These are phyloP conservation scores for Cytospora chrysosperma DNA, from an alignment of 2,329 filamentous ascomycete genomes.

Conservation along the genomic window DNA sequence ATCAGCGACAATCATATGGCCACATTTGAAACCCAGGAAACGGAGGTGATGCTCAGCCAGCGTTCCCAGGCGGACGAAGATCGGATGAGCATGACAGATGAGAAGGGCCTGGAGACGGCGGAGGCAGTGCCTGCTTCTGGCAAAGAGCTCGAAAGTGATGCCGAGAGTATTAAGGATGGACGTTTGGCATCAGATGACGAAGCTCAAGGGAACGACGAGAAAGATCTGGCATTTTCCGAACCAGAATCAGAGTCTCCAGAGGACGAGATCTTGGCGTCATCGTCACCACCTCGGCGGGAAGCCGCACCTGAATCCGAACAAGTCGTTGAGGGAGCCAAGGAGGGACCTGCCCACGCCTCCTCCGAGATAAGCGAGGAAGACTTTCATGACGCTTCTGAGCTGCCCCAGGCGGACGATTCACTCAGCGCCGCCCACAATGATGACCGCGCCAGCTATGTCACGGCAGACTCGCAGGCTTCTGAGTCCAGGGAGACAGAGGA, in stretches of 20 bases:
- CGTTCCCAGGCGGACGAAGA: not conserved
- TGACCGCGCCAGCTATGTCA: constrained; percentile 17
- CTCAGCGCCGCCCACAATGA: not conserved
- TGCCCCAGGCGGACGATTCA: not conserved
- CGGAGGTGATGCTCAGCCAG: not conserved
- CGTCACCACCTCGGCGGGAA: not conserved
- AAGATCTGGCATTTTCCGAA: constrained; percentile 1
- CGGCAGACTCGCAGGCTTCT: constrained; percentile 16
- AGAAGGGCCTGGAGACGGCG: not conserved
- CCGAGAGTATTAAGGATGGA: constrained; percentile 5
- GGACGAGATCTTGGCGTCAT: not conserved
- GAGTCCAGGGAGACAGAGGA: constrained; percentile 11
- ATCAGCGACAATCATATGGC: not conserved
- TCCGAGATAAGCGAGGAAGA: constrained; percentile 4
- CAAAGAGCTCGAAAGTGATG: constrained; percentile 1
- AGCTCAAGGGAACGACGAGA: not conserved
- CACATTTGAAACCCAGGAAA: constrained; percentile 1
- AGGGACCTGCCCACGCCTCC: not conserved
- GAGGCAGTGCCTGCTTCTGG: not conserved
- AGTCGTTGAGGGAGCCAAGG: not conserved
- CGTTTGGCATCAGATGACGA: constrained; percentile 2
- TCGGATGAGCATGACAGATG: not conserved
- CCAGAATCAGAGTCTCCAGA: constrained; percentile 5
- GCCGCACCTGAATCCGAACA: not conserved
- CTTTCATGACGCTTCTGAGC: constrained; percentile 11